These are phyloP conservation scores for Cicer arietinum DNA, from an alignment of 306 rosid species.

Conservation along the genomic window DNA sequence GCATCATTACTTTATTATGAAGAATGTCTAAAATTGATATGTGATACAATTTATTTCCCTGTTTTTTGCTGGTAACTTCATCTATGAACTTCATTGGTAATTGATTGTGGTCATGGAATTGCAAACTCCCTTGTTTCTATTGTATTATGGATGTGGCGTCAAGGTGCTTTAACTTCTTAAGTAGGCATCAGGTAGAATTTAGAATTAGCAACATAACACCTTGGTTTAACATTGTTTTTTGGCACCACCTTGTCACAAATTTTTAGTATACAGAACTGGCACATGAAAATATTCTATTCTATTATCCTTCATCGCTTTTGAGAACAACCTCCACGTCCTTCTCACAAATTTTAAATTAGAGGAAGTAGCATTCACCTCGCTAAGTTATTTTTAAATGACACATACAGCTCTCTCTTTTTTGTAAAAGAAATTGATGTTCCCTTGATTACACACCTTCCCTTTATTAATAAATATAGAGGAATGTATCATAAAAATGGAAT, in stretches of 20 bases:
- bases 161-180: slow-evolving; percentile 33
- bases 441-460: too few relatives aligned
- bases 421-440: not conserved
- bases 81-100: slow-evolving; percentile 5
- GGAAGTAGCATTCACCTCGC: not conserved
- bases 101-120: slow-evolving; percentile 31
- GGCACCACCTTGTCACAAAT: slow-evolving; percentile 6
- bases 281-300: slow-evolving; percentile 3
- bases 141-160: slow-evolving; percentile 19
- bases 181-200: not conserved
- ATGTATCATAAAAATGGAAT: not conserved
- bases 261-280: not conserved
- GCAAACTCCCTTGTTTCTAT: slow-evolving; percentile 4
- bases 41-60: not conserved
- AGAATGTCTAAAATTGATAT: not conserved
- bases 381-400: not conserved
- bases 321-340: slow-evolving; percentile 5
- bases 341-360: slow-evolving; percentile 15
- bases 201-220: slow-evolving; percentile 10
- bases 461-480: not conserved
- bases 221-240: not conserved
- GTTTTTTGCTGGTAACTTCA: slow-evolving; percentile 21
- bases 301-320: not conserved
- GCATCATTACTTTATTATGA: slow-evolving; percentile 10
- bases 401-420: not conserved